Evolutionary conservation across 257 asterid genomes (phyloP).

Genomic region (Henckelia pumila): DNA sequence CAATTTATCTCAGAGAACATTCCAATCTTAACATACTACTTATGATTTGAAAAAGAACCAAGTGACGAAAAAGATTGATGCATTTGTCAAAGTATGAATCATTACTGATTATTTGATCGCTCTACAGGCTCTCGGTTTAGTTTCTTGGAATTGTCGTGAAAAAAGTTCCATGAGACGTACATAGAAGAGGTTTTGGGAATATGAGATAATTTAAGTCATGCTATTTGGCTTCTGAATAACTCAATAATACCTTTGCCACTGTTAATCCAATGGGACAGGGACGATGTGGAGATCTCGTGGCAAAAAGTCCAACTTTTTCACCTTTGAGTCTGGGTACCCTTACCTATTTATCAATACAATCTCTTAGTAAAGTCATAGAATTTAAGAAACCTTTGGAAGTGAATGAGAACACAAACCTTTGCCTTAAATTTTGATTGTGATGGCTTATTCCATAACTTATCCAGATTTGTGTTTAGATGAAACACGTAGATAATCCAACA

Average conservation of each 20-base stretch:
- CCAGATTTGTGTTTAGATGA: constrained; percentile 88
- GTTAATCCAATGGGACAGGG: constrained; percentile 96
- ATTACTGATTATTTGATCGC: not conserved
- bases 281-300: constrained; percentile 99
- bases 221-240: constrained; percentile 15
- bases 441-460: constrained; percentile 87
- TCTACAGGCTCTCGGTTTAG: not conserved
- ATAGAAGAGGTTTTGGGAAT: not conserved
- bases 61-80: not conserved
- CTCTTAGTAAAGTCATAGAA: not conserved
- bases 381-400: constrained; percentile 9
- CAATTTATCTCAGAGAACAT: not conserved
- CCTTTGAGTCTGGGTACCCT: constrained; percentile 90
- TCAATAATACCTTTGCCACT: constrained; percentile 76
- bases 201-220: not conserved
- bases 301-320: constrained; percentile 83
- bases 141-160: not conserved
- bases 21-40: too few species aligned
- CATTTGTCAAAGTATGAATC: not conserved
- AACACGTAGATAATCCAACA: constrained; percentile 93
- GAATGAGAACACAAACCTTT: constrained; percentile 48
- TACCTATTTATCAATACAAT: constrained; percentile 48
- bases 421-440: constrained; percentile 84
- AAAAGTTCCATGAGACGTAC: not conserved
- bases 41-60: too few species aligned